Evolutionary conservation across 2,329 filamentous ascomycete species (phyloP).

Genomic region (Microthyrium microscopicum): DNA sequence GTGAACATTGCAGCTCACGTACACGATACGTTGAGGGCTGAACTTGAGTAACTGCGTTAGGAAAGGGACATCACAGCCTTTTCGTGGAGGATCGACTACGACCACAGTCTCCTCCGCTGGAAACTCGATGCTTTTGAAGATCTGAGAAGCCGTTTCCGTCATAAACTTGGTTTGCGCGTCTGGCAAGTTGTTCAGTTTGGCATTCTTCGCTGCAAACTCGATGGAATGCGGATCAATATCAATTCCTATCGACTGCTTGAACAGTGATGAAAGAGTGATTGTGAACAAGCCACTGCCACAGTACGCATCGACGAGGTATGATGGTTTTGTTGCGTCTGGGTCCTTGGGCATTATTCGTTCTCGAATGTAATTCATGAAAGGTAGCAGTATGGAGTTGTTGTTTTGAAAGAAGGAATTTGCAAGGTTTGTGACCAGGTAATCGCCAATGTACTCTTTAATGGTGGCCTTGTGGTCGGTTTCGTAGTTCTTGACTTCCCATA

Average conservation of each 20-base stretch:
- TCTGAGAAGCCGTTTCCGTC: slow-evolving; percentile 66
- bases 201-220: slow-evolving; percentile 61
- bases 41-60: slow-evolving; percentile 64
- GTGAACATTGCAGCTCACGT: slow-evolving; percentile 96
- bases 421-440: slow-evolving; percentile 75
- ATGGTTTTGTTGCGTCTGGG: slow-evolving; percentile 31
- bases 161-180: slow-evolving; percentile 62
- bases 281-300: slow-evolving; percentile 96
- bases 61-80: slow-evolving; percentile 81
- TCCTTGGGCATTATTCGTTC: slow-evolving; percentile 33
- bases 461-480: slow-evolving; percentile 71
- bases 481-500: slow-evolving; percentile 73
- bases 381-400: slow-evolving; percentile 90
- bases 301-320: slow-evolving; percentile 92
- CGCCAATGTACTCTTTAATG: slow-evolving; percentile 74
- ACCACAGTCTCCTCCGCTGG: slow-evolving; percentile 70
- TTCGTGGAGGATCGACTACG: slow-evolving; percentile 92
- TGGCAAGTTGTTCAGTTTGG: slow-evolving; percentile 54
- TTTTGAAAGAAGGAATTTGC: slow-evolving; percentile 98
- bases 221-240: slow-evolving; percentile 76
- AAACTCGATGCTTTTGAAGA: slow-evolving; percentile 65
- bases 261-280: slow-evolving; percentile 72
- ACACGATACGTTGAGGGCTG: slow-evolving; percentile 65
- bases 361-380: slow-evolving; percentile 76
- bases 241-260: slow-evolving; percentile 68